These are phyloP conservation scores for Colletotrichum sp. DNA, from an alignment of 2,329 filamentous ascomycete genomes.

Conservation along the genomic window DNA sequence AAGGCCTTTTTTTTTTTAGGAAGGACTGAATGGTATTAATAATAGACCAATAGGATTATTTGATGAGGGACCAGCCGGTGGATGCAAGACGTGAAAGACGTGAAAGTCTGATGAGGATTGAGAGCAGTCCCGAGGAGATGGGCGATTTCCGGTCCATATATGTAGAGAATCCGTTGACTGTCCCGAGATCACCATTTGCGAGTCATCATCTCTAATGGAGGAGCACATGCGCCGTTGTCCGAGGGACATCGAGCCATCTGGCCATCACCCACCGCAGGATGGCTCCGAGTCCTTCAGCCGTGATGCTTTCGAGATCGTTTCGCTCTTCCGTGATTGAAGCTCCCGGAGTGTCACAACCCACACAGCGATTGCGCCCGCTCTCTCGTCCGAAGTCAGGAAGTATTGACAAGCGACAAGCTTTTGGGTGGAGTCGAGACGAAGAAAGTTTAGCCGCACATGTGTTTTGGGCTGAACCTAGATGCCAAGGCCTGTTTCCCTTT, in stretches of 20 bases:
- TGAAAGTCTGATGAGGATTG: not conserved
- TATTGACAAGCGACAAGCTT: slow-evolving; percentile 13
- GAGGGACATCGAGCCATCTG: not conserved
- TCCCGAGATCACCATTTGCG: not conserved
- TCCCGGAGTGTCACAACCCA: not conserved
- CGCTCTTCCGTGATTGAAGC: not conserved
- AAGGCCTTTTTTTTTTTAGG: not conserved
- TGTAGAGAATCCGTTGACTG: not conserved
- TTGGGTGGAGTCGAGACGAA: slow-evolving; percentile 9
- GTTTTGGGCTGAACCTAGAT: not conserved
- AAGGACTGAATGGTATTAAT: not conserved
- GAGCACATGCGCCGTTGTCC: not conserved
- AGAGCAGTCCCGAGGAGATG: fast-evolving
- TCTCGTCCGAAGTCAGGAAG: not conserved
- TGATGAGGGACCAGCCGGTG: not conserved
- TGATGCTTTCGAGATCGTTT: not conserved
- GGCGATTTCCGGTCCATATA: not conserved
- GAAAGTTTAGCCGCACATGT: slow-evolving; percentile 11
- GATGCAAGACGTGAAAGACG: not conserved
- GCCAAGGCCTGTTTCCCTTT: not conserved
- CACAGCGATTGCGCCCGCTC: not conserved
- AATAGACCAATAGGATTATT: not conserved
- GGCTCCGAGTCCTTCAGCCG: not conserved
- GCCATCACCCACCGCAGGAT: not conserved
- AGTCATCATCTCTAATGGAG: not conserved